phyloP scores from a whole-genome alignment of 2,329 filamentous ascomycete species.

The Paraconiothyrium sp. region DNA sequence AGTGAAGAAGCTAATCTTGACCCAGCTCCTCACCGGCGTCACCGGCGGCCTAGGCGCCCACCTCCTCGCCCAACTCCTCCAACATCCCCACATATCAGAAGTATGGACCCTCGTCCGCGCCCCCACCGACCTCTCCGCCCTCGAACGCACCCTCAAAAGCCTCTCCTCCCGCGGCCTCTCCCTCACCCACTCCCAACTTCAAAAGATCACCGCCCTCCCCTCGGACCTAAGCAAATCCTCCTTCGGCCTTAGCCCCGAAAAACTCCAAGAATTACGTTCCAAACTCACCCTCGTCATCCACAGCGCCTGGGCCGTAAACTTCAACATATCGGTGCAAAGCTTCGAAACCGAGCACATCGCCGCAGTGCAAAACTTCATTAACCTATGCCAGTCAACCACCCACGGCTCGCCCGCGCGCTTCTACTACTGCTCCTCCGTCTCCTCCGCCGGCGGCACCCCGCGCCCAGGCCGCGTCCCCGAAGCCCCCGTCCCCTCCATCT shows the following conservation, averaged over 20 bases:
- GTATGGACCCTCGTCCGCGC: constrained; percentile 66
- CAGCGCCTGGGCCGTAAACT: constrained; percentile 66
- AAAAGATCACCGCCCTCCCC: constrained; percentile 51
- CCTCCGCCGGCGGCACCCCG: constrained; percentile 53
- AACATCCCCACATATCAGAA: constrained; percentile 38
- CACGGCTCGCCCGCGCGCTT: constrained; percentile 50
- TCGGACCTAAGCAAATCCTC: constrained; percentile 52
- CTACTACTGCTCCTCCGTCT: constrained; percentile 59
- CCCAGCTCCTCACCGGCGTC: constrained; percentile 66
- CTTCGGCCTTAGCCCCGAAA: constrained; percentile 51
- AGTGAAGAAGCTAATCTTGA: neutral
- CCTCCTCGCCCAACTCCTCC: constrained; percentile 55
- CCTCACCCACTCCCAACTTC: constrained; percentile 32
- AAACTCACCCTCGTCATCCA: constrained; percentile 59
- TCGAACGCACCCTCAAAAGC: constrained; percentile 48
- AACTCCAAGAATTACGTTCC: constrained; percentile 21
- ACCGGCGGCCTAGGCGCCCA: constrained; percentile 73
- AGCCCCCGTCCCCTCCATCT: constrained; percentile 44
- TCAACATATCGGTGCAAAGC: constrained; percentile 62
- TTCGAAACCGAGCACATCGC: constrained; percentile 60
- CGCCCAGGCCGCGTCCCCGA: constrained; percentile 50
- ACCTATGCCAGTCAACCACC: constrained; percentile 47
- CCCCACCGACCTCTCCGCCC: constrained; percentile 42
- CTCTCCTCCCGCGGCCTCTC: constrained; percentile 50
- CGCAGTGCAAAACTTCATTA: constrained; percentile 57